These are phyloP conservation scores for Panus rudis DNA, from an alignment of 768 basidiomycete genomes.

Conservation along the genomic window DNA sequence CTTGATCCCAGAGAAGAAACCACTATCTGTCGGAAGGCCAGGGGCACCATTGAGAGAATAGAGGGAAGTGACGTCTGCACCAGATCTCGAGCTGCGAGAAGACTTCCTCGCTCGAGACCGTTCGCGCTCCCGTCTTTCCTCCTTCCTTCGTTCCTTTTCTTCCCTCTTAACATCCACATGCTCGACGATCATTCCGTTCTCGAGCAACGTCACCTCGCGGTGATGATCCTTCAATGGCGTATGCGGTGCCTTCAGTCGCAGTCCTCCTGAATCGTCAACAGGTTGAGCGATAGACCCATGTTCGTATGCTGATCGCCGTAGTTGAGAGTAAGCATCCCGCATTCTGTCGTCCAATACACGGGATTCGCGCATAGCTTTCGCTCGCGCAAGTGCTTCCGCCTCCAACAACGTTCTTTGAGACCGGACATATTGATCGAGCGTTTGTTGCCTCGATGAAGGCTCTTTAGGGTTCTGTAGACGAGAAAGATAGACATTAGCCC, in stretches of 20 bases:
- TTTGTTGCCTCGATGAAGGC: constrained; percentile 77
- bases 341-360: constrained; percentile 68
- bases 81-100: constrained; percentile 53
- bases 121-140: constrained; percentile 52
- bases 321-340: constrained; percentile 73
- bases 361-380: constrained; percentile 72
- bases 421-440: constrained; percentile 75
- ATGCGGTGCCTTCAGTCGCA: constrained; percentile 64
- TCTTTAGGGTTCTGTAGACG: constrained; percentile 77
- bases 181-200: constrained; percentile 87
- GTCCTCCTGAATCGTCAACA: constrained; percentile 50
- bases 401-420: constrained; percentile 75
- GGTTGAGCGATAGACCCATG: constrained; percentile 40
- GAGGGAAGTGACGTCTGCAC: constrained; percentile 64
- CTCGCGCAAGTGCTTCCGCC: constrained; percentile 74
- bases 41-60: constrained; percentile 62
- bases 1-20: constrained; percentile 39
- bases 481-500: neutral
- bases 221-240: constrained; percentile 37
- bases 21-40: constrained; percentile 45
- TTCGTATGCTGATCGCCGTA: constrained; percentile 76
- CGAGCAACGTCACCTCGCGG: constrained; percentile 72
- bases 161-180: constrained; percentile 78
- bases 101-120: constrained; percentile 57
- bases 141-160: constrained; percentile 63